Evolutionary conservation across 495 filamentous ascomycete genomes (phyloP), one percentile per base, ranked within the genome.

Genomic region (Aspergillus steynii): DNA sequence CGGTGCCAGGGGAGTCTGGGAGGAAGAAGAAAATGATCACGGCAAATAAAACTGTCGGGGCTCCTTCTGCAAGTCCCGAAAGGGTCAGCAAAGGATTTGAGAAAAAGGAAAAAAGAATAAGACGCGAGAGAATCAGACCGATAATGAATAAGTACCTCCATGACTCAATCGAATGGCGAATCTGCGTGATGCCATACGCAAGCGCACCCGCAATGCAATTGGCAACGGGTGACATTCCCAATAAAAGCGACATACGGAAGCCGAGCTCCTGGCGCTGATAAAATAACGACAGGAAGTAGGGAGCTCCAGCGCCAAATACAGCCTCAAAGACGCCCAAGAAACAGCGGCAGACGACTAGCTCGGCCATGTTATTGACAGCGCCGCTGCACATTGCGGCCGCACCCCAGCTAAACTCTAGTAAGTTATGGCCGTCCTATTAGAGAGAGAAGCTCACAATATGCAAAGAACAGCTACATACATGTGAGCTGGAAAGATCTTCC

Each of bases 141-240:
- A 71, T 71, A 20, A 73, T 69, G 55, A 74, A 74, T 2, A 74
- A 56, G 52, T 63, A 68, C 26, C 68, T 55, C 71, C 71, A 74
- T 29, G 68, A 61, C 26, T 63, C 63, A 1, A 70, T 49, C 29
- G 64, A 65, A 31, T 66, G 60, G 25, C 59, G 59, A 46, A 71
- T 71, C 20, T 68, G 69, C 0, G 87, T 90, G 53, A 95, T 91
- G 15, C 84, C 89, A 59, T 88, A 93, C 1, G 90, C 90, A 8
- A 94, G 75, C 27, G 87, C 86, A 34, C 88, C 86, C 0, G 90
- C 88, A 67, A 93, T 92, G 34, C 85, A 87, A 27, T 85, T 92
- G 10, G 90, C 90, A 6, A 92, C 71, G 1, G 90, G 90, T 2
- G 89, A 88, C 28, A 87, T 88, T 3, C 85, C 84, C 4, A 93